phyloP scores from a whole-genome alignment of 2,329 filamentous ascomycete species.

The Trichoderma sp. region DNA sequence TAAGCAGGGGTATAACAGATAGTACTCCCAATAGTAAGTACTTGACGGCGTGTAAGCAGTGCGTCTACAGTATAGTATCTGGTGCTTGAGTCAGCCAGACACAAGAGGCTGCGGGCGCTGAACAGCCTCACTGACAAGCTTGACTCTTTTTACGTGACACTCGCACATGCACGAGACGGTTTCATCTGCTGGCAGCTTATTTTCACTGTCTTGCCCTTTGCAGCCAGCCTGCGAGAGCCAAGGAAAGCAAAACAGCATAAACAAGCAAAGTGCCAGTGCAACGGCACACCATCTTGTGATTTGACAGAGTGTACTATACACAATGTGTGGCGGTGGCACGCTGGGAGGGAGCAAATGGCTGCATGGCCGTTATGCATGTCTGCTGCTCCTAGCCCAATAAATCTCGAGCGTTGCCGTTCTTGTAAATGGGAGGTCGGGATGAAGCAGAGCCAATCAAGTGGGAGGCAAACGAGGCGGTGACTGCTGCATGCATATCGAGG shows the following conservation, averaged over 20 bases:
- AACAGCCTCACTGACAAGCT: constrained; percentile 25
- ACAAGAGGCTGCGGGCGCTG: not conserved
- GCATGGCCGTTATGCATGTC: constrained; percentile 21
- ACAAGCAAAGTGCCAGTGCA: not conserved
- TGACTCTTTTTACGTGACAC: constrained; percentile 19
- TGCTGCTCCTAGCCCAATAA: constrained; percentile 9
- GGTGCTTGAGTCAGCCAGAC: not conserved
- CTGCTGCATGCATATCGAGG: not conserved
- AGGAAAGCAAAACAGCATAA: not conserved
- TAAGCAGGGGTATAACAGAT: not conserved
- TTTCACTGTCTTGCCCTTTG: not conserved
- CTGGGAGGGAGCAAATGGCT: constrained; percentile 8
- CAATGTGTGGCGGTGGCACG: constrained; percentile 11
- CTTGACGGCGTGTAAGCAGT: not conserved
- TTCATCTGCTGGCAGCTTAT: constrained; percentile 23
- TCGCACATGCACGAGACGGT: constrained; percentile 13
- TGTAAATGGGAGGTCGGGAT: constrained; percentile 23
- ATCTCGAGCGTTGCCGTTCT: constrained; percentile 3
- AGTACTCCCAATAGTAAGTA: not conserved
- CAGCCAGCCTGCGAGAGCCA: not conserved
- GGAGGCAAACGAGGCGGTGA: constrained; percentile 21
- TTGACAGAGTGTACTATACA: constrained; percentile 6
- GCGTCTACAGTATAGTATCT: not conserved
- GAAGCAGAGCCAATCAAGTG: constrained; percentile 23
- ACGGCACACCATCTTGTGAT: constrained; percentile 26